These are phyloP conservation scores for Lipomyces orientalis DNA, from an alignment of 805 yeast species.

Conservation along the genomic window DNA sequence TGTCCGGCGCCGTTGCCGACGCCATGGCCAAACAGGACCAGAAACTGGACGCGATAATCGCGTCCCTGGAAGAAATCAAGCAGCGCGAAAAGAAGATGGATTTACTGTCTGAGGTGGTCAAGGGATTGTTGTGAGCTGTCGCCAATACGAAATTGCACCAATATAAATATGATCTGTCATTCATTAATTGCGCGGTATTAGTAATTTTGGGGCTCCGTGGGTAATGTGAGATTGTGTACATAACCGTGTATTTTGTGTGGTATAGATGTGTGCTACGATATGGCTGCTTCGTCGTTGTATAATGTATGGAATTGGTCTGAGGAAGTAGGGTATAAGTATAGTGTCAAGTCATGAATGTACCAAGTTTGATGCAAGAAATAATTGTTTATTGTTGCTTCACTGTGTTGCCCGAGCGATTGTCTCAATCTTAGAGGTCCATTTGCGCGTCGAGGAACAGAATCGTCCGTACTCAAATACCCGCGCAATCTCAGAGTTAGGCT, in stretches of 20 bases:
- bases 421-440: too few relatives aligned
- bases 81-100: slow-evolving; percentile 9
- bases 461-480: too few relatives aligned
- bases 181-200: not conserved
- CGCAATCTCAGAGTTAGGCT: too few relatives aligned
- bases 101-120: slow-evolving; percentile 9
- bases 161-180: not conserved
- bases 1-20: slow-evolving; percentile 6
- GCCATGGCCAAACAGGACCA: slow-evolving; percentile 4
- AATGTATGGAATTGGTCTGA: not conserved
- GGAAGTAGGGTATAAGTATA: not conserved
- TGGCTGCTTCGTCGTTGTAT: not conserved
- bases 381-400: not conserved
- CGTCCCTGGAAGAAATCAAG: slow-evolving; percentile 10
- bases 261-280: not conserved
- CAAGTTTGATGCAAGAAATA: not conserved
- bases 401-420: too few relatives aligned
- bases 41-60: slow-evolving; percentile 8
- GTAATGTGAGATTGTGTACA: not conserved
- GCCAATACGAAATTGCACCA: not conserved
- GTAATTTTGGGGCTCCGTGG: not conserved
- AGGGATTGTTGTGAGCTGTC: slow-evolving; percentile 11
- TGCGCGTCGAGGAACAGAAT: too few relatives aligned
- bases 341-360: not conserved
- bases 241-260: not conserved